phyloP scores from a whole-genome alignment of 208 protist species.

The Trypanosoma brucei region DNA sequence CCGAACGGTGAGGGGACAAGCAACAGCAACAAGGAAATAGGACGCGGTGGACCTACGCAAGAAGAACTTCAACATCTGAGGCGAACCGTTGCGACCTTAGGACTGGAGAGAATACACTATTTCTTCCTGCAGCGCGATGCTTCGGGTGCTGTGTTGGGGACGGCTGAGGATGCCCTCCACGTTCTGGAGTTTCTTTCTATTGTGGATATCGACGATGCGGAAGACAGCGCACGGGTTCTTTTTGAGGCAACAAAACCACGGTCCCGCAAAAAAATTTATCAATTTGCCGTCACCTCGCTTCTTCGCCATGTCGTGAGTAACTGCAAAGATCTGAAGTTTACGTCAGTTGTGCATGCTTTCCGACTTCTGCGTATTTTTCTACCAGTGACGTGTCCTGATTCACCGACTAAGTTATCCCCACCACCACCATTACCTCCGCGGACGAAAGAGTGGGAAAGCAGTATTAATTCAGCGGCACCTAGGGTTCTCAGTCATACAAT shows the following conservation, averaged over 20 bases:
- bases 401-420: slow-evolving; percentile 4
- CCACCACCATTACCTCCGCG: neutral
- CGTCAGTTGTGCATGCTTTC: slow-evolving; percentile 64
- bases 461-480: neutral
- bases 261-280: neutral
- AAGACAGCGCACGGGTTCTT: slow-evolving; percentile 6
- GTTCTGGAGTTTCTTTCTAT: slow-evolving; percentile 56
- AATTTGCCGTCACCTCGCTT: slow-evolving; percentile 20
- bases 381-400: slow-evolving; percentile 30
- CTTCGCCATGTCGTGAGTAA: slow-evolving; percentile 26
- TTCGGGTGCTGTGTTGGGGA: slow-evolving; percentile 14
- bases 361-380: slow-evolving; percentile 67
- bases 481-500: too few relatives aligned
- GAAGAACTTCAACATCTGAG: slow-evolving; percentile 27
- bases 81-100: slow-evolving; percentile 37
- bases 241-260: slow-evolving; percentile 3
- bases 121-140: slow-evolving; percentile 44
- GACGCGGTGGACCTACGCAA: neutral
- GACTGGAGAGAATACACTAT: slow-evolving; percentile 51
- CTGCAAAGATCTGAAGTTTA: slow-evolving; percentile 58
- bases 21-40: neutral
- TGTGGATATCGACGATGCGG: slow-evolving; percentile 34
- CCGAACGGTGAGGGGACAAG: neutral
- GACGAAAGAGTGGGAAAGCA: neutral
- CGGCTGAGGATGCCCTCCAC: slow-evolving; percentile 50